Percentiles rank a stretch among this genome's conserved stretches.
phyloP scores from a whole-genome alignment of 768 basidiomycete species.

The Asterophora parasitica region DNA sequence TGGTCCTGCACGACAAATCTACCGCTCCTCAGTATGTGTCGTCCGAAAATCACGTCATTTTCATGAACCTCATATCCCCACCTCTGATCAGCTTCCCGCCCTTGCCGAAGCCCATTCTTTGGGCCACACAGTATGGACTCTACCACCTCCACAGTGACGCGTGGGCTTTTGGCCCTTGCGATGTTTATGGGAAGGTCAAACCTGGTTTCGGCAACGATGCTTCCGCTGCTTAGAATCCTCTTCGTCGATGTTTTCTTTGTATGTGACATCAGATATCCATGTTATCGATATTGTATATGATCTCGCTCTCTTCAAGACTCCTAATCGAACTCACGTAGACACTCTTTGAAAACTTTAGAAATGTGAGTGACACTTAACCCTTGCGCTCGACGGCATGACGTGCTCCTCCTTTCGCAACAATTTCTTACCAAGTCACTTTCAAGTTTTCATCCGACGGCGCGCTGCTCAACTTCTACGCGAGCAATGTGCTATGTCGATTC shows the following conservation, averaged over 20 bases:
- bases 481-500: too few relatives aligned
- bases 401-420: too few relatives aligned
- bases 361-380: too few relatives aligned
- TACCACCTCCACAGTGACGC: constrained; percentile 22
- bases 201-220: constrained; percentile 1
- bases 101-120: constrained; percentile 20
- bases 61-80: background rate
- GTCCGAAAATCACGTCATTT: background rate
- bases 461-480: too few relatives aligned
- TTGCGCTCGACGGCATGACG: too few relatives aligned
- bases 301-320: background rate
- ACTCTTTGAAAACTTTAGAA: too few relatives aligned
- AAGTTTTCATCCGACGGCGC: too few relatives aligned
- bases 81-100: constrained; percentile 22
- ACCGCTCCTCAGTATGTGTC: constrained; percentile 18
- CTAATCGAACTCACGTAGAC: too few relatives aligned
- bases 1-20: constrained; percentile 20
- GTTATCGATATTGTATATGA: background rate
- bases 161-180: constrained; percentile 27
- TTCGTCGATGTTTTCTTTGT: background rate
- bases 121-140: constrained; percentile 20
- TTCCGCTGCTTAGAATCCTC: background rate
- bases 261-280: too few relatives aligned
- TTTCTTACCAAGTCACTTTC: too few relatives aligned
- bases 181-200: constrained; percentile 21